phyloP scores from a whole-genome alignment of 805 yeast genomes.

The Kregervanrija delftensis region DNA sequence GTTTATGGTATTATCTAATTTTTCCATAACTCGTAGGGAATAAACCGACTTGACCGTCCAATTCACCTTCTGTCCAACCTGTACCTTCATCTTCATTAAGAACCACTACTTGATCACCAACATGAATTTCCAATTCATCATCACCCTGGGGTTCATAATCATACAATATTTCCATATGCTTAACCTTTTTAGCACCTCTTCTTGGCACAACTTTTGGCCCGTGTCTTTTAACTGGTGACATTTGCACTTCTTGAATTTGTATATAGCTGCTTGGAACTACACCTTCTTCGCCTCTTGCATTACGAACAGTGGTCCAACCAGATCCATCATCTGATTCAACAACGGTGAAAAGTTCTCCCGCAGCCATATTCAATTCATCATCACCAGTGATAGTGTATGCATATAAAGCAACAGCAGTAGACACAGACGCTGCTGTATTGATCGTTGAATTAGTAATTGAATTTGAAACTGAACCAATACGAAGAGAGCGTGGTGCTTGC shows the following conservation, averaged over 20 bases:
- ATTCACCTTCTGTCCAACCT: slow-evolving; percentile 95
- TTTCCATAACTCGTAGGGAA: slow-evolving; percentile 75
- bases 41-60: slow-evolving; percentile 57
- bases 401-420: slow-evolving; percentile 46
- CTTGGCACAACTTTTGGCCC: slow-evolving; percentile 76
- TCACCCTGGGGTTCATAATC: slow-evolving; percentile 73
- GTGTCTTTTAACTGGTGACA: slow-evolving; percentile 30
- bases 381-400: slow-evolving; percentile 60
- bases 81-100: slow-evolving; percentile 66
- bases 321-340: slow-evolving; percentile 74
- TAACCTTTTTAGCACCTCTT: slow-evolving; percentile 59
- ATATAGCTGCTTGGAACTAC: slow-evolving; percentile 82
- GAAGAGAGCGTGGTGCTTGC: neutral
- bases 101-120: slow-evolving; percentile 69
- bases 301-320: slow-evolving; percentile 80
- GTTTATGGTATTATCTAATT: slow-evolving; percentile 7
- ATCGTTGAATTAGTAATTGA: slow-evolving; percentile 3
- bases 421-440: neutral
- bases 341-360: slow-evolving; percentile 57
- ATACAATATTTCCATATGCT: slow-evolving; percentile 62
- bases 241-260: slow-evolving; percentile 30
- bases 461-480: slow-evolving; percentile 7
- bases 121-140: slow-evolving; percentile 66
- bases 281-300: slow-evolving; percentile 47
- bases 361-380: slow-evolving; percentile 61